These are phyloP conservation scores for Tricladium varicosporioides DNA, from an alignment of 2,329 filamentous ascomycete genomes.

Conservation along the genomic window DNA sequence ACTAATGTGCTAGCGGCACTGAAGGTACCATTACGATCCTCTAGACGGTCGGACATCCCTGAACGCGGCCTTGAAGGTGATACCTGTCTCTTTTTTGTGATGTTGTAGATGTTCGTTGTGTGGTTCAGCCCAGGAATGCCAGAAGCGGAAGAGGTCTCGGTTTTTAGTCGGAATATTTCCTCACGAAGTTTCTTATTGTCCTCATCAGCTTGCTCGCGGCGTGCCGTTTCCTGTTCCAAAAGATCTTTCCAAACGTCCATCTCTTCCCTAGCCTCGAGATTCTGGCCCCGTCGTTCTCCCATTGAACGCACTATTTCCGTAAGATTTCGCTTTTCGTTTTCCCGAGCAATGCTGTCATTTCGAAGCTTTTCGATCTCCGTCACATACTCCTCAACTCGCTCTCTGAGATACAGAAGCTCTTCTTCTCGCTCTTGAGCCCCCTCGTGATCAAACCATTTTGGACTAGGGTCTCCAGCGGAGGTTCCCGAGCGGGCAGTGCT, in stretches of 20 bases:
- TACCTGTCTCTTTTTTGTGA: constrained; percentile 52
- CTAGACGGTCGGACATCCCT: constrained; percentile 42
- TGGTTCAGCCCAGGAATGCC: constrained; percentile 46
- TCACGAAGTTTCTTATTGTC: constrained; percentile 82
- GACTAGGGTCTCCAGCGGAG: constrained; percentile 54
- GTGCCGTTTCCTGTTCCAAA: constrained; percentile 84
- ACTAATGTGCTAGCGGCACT: constrained; percentile 65
- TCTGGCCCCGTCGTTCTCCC: constrained; percentile 49
- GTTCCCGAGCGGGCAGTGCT: constrained; percentile 58
- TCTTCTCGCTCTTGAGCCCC: constrained; percentile 70
- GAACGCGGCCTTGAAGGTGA: constrained; percentile 48
- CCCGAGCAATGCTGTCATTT: constrained; percentile 73
- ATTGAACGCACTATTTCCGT: constrained; percentile 74
- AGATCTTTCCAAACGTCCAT: constrained; percentile 94
- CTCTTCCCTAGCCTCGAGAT: constrained; percentile 54
- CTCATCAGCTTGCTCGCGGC: constrained; percentile 86
- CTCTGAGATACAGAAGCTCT: constrained; percentile 79
- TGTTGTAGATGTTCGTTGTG: constrained; percentile 66
- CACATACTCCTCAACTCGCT: constrained; percentile 81
- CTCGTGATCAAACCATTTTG: constrained; percentile 56
- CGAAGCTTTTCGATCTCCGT: constrained; percentile 79
- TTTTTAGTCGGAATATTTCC: constrained; percentile 73
- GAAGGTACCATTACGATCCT: constrained; percentile 50
- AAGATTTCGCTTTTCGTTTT: constrained; percentile 83
- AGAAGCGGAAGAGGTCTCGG: constrained; percentile 45